A percentile compares a stretch with the other conserved stretches of the same genome.
These are phyloP conservation scores for Talaromyces nanjingensis DNA, from an alignment of 495 filamentous ascomycete genomes.

Conservation along the genomic window DNA sequence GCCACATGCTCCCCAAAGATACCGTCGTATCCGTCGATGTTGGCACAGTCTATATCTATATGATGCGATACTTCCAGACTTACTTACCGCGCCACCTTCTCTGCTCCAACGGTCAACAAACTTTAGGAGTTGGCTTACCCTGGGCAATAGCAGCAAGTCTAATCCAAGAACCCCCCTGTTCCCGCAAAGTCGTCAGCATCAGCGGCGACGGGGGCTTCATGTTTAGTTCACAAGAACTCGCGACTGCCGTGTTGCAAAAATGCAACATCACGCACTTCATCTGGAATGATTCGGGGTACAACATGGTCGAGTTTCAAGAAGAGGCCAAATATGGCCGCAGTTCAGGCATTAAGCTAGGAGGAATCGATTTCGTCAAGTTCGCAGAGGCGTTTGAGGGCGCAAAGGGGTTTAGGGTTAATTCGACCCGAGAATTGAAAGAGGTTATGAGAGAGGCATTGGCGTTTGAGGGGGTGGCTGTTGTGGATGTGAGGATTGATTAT, in stretches of 20 bases:
- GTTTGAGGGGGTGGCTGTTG: constrained; percentile 7
- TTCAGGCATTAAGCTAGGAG: constrained; percentile 6
- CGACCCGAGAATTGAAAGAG: background rate
- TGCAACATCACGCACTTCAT: constrained; percentile 11
- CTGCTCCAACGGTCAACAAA: constrained; percentile 10
- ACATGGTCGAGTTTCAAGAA: constrained; percentile 10
- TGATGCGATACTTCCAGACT: constrained; percentile 9
- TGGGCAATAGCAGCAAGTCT: constrained; percentile 9
- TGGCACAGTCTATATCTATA: constrained; percentile 8
- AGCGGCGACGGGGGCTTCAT: constrained; percentile 10
- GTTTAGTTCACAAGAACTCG: constrained; percentile 8
- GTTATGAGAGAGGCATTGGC: constrained; percentile 7
- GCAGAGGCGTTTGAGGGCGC: constrained; percentile 6
- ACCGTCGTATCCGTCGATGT: constrained; percentile 6
- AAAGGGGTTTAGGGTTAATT: constrained; percentile 2
- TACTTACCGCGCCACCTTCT: constrained; percentile 6
- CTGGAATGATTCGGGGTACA: constrained; percentile 8
- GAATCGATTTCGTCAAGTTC: constrained; percentile 9
- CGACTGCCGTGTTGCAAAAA: constrained; percentile 5
- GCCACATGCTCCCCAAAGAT: background rate
- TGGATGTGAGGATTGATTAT: constrained; percentile 8
- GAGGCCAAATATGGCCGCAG: constrained; percentile 9
- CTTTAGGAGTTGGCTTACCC: constrained; percentile 4
- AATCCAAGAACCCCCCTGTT: constrained; percentile 4
- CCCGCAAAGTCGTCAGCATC: constrained; percentile 5